These are phyloP conservation scores for Globisporangium acanthophoron DNA, from an alignment of 352 stramenopile genomes.

Conservation along the genomic window DNA sequence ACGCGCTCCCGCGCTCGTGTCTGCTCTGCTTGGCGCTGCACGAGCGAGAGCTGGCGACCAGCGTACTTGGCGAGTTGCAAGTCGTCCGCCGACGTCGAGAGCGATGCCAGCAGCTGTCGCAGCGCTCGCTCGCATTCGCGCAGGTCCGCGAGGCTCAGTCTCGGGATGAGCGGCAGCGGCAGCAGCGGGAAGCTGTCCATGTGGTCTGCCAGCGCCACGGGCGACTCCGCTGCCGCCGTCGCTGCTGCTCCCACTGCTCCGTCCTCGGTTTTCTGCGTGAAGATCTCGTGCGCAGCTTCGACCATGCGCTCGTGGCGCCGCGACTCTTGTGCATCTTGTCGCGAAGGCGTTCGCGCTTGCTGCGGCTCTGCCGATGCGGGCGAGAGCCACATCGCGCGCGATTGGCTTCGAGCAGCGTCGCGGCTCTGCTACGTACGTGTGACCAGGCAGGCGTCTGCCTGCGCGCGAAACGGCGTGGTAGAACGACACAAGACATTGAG, in stretches of 20 bases:
- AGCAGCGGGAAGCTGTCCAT: constrained; percentile 70
- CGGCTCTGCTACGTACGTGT: no score
- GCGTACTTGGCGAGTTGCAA: constrained; percentile 56
- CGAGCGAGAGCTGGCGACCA: constrained; percentile 38
- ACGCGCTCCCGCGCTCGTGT: constrained; percentile 49
- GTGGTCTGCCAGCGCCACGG: constrained; percentile 28
- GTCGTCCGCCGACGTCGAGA: constrained; percentile 29
- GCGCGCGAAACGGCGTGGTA: background rate
- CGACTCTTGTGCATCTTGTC: background rate
- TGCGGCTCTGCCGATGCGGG: background rate
- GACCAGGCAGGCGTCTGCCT: no score
- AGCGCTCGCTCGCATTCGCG: constrained; percentile 35
- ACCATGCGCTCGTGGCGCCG: constrained; percentile 24
- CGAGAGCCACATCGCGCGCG: background rate
- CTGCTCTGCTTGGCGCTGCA: constrained; percentile 49
- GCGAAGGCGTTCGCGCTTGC: background rate
- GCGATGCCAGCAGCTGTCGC: constrained; percentile 26
- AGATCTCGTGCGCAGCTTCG: constrained; percentile 22
- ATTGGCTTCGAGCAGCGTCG: background rate
- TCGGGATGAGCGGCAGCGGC: constrained; percentile 46
- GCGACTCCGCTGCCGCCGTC: background rate
- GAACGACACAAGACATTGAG: no score
- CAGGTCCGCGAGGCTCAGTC: constrained; percentile 36
- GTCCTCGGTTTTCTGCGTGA: constrained; percentile 2
- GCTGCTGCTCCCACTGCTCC: background rate